A percentile compares a stretch with the other conserved stretches of the same genome.
These are phyloP conservation scores for Neonectria hederae DNA, from an alignment of 2,329 filamentous ascomycete genomes.

Conservation along the genomic window DNA sequence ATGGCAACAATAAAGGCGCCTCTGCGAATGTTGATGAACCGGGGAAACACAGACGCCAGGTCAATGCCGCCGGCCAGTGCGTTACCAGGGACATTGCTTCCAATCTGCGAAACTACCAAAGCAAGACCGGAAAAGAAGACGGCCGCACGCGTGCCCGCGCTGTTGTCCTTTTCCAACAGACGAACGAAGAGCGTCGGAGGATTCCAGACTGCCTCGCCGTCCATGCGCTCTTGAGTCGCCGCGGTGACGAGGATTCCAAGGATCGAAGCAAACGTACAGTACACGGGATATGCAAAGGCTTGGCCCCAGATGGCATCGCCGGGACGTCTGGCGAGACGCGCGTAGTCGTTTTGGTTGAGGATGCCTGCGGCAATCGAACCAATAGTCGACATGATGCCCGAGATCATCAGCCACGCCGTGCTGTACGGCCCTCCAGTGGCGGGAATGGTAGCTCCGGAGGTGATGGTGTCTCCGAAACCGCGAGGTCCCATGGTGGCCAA, in stretches of 20 bases:
- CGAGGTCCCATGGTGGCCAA: slow-evolving; percentile 53
- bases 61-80: slow-evolving; percentile 52
- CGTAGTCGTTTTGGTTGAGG: slow-evolving; percentile 52
- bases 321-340: slow-evolving; percentile 47
- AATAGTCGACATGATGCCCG: slow-evolving; percentile 49
- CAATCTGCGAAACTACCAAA: slow-evolving; percentile 49
- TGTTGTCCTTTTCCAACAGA: slow-evolving; percentile 44
- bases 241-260: slow-evolving; percentile 54
- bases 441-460: slow-evolving; percentile 33
- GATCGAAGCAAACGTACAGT: slow-evolving; percentile 48
- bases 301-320: slow-evolving; percentile 49
- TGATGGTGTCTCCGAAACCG: slow-evolving; percentile 51
- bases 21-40: slow-evolving; percentile 51
- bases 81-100: slow-evolving; percentile 51
- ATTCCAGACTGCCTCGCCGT: slow-evolving; percentile 50
- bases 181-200: slow-evolving; percentile 48
- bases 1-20: slow-evolving; percentile 50
- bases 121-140: slow-evolving; percentile 52
- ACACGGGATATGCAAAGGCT: slow-evolving; percentile 48
- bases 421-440: slow-evolving; percentile 44
- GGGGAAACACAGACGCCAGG: slow-evolving; percentile 50
- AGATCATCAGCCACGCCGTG: slow-evolving; percentile 50
- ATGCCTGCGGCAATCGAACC: slow-evolving; percentile 52
- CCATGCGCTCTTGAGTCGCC: slow-evolving; percentile 50
- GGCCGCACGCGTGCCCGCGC: slow-evolving; percentile 48